A percentile compares a stretch with the other conserved stretches of the same genome.
Evolutionary conservation across 371 early-diverging fungal species (phyloP).

Genomic region (Zancudomyces culisetae): DNA sequence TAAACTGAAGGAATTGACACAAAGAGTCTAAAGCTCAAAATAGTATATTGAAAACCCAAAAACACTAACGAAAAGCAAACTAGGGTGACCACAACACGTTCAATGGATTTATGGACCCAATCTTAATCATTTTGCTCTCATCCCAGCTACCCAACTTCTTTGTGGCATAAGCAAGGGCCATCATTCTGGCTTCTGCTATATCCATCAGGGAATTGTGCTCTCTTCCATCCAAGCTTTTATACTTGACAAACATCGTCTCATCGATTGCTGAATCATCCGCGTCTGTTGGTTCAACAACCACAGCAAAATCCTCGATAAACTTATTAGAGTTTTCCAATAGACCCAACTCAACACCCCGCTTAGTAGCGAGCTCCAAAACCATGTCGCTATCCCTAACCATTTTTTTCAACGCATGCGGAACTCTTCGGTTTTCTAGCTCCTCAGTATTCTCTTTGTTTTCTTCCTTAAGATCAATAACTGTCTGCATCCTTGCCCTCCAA

Average conservation of each 20-base stretch:
- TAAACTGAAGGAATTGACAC: too few species aligned
- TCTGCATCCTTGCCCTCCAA: slow-evolving; percentile 32
- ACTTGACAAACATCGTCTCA: slow-evolving; percentile 11
- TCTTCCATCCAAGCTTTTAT: slow-evolving; percentile 20
- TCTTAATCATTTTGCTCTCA: slow-evolving; percentile 13
- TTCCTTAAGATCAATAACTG: slow-evolving; percentile 22
- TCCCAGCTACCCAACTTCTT: slow-evolving; percentile 26
- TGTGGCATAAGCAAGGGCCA: slow-evolving; percentile 29
- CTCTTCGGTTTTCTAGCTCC: slow-evolving; percentile 11
- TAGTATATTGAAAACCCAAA: too few species aligned
- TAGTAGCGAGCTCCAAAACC: slow-evolving; percentile 23
- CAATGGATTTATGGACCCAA: slow-evolving; percentile 30
- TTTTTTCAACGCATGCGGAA: slow-evolving; percentile 23
- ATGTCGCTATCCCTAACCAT: slow-evolving; percentile 23
- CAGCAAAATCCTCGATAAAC: slow-evolving; percentile 25
- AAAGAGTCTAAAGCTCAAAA: too few species aligned
- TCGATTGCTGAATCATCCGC: background rate
- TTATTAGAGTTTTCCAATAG: slow-evolving; percentile 9
- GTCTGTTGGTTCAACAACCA: slow-evolving; percentile 10
- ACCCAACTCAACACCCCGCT: slow-evolving; percentile 18
- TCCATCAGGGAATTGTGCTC: slow-evolving; percentile 20
- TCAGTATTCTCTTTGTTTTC: background rate
- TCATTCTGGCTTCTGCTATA: slow-evolving; percentile 30
- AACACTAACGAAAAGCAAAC: too few species aligned
- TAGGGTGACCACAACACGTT: slow-evolving; percentile 28